Evolutionary conservation across 805 yeast species (phyloP).

Genomic region (Ogataea paradorogensis): DNA sequence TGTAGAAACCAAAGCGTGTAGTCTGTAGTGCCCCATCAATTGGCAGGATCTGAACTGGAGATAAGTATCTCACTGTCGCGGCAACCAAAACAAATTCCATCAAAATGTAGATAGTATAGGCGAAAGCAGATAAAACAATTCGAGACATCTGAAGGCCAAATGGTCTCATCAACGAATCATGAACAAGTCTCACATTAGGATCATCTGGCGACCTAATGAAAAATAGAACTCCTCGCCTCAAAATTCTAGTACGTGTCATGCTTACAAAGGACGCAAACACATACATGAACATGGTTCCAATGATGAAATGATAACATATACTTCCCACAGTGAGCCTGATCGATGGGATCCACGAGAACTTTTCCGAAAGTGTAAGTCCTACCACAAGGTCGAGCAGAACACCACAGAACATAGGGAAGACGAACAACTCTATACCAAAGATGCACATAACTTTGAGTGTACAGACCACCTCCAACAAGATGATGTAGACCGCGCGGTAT

Average conservation of each 20-base stretch:
- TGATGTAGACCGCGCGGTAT: slow-evolving; percentile 48
- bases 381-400: slow-evolving; percentile 65
- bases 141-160: slow-evolving; percentile 69
- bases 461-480: slow-evolving; percentile 52
- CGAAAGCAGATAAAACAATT: slow-evolving; percentile 66
- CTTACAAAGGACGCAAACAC: slow-evolving; percentile 83
- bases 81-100: slow-evolving; percentile 72
- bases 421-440: slow-evolving; percentile 73
- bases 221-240: slow-evolving; percentile 86
- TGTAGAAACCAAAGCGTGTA: background rate
- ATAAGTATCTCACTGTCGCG: slow-evolving; percentile 41
- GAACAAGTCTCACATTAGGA: slow-evolving; percentile 80
- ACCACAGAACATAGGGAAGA: slow-evolving; percentile 89
- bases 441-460: slow-evolving; percentile 73
- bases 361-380: slow-evolving; percentile 48
- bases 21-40: too few relatives aligned
- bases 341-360: slow-evolving; percentile 5
- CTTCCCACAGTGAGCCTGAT: background rate
- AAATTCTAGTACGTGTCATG: slow-evolving; percentile 66
- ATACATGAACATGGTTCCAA: slow-evolving; percentile 80
- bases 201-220: slow-evolving; percentile 95
- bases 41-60: slow-evolving; percentile 33
- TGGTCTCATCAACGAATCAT: slow-evolving; percentile 82
- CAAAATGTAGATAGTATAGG: slow-evolving; percentile 69
- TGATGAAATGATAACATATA: slow-evolving; percentile 46